Base-by-base conservation (phyloP, 73 alveolate genomes). In the Breviolum minutum region DNA sequence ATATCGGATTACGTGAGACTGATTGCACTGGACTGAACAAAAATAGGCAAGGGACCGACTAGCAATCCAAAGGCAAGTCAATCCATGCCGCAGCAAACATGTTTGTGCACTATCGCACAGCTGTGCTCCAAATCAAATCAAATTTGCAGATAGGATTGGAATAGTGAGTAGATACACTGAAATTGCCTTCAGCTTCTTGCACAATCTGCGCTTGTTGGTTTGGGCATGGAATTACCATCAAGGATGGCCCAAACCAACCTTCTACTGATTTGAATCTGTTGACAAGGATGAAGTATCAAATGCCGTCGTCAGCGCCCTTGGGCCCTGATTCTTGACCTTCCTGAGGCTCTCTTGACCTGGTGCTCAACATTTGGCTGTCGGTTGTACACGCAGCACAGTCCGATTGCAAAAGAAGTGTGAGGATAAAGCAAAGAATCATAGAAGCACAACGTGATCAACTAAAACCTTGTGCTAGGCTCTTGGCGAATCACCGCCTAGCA, bases 221-320 rank as follows among this genome's bases (percentile, higher is more conserved):
- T 80, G 88, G 88, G 69, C 40, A 80, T 77, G n/a, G 86, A 30
- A 77, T 27, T n/a, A n/a, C 63, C 86, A 77, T 29, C 86, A 30
- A n/a, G 86, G 61, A n/a, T 29, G 86, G 27, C 86, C 61, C 62
- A 30, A 77, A 77, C 86, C 86, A 29, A 77, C 86, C 86, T n/a
- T 29, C 86, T 77, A 77, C 86, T 77, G 86, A 80, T 80, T 16
- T 29, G 27, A 16, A 17, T 80, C 17, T 63, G 54, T 32, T 40
- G 17, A 13, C 7, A 62, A 77, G 27, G 24, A 77, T 6, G 8
- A 13, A 13, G 92, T 48, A 61, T 62, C 92, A 83, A 61, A 61
- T 62, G 76, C 76, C 71, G 22, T 54, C 92, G n/a, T 83, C 92
- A 83, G 73, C 76, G 30, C 88, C 88, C 88, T 80, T 80, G 88